Conservation (phyloP, 306 rosid genomes). For the Gastrolobium bilobum region DNA sequence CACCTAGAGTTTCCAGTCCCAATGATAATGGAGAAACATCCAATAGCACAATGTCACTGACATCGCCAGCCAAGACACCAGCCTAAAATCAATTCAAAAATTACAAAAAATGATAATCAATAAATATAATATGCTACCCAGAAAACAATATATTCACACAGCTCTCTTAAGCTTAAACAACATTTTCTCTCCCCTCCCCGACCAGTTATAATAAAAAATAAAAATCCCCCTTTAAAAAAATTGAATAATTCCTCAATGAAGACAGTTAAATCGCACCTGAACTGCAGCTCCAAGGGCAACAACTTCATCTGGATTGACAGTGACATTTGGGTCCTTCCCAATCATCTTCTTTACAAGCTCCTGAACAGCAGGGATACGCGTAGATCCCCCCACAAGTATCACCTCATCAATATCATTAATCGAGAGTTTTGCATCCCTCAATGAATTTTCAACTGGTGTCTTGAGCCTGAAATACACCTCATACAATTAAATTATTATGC, state of each 20-base stretch:
- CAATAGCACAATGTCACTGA: slow-evolving; percentile 88
- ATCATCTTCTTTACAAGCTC: slow-evolving; percentile 89
- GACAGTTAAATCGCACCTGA: slow-evolving; percentile 63
- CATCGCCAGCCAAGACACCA: slow-evolving; percentile 94
- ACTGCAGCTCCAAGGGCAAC: slow-evolving; percentile 98
- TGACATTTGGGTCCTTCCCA: slow-evolving; percentile 91
- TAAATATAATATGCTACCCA: background rate
- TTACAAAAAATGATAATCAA: background rate
- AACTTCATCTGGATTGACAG: slow-evolving; percentile 97
- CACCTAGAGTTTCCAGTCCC: slow-evolving; percentile 93
- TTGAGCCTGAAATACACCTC: slow-evolving; percentile 64
- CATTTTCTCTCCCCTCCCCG: background rate
- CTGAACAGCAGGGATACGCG: slow-evolving; percentile 94
- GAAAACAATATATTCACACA: background rate
- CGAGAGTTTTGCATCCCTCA: slow-evolving; percentile 97
- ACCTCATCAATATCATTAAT: slow-evolving; percentile 89
- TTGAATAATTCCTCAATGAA: background rate
- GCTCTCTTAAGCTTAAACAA: background rate
- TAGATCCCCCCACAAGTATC: slow-evolving; percentile 95
- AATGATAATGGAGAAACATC: slow-evolving; percentile 86
- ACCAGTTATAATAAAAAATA: too few relatives aligned
- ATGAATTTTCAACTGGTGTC: slow-evolving; percentile 88
- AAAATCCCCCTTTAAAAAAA: background rate
- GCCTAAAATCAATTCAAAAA: slow-evolving; percentile 61
- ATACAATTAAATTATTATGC: background rate